Evolutionary conservation across 768 basidiomycete genomes (phyloP), one percentile per base, ranked within the genome.

Genomic region (Agrocybe pediades): DNA sequence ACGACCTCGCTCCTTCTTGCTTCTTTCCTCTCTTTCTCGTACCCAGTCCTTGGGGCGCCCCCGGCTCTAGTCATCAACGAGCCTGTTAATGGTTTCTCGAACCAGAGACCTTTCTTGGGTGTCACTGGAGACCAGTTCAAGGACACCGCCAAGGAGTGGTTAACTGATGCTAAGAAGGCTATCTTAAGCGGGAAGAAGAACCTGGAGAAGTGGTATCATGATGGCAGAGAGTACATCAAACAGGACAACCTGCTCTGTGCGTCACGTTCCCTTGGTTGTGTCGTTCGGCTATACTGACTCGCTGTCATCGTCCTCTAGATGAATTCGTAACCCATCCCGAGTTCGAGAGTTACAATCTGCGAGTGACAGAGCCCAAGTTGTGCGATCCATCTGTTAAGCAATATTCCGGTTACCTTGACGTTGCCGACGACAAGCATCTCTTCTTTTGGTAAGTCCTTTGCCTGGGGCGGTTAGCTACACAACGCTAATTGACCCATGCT

Each of bases 371-470:
- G 58, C 87, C 92, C 9, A 75, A 79, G 26, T 71, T 95, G 6
- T 95, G 94, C 60, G 94, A 96, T 58, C 66, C 86, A 0, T 70
- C 79, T n/a, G 90, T 93, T 36, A 81, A 89, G 68, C 88, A 90
- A 64, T 83, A 88, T 57, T 88, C 87, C 27, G 92, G 92, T 24
- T 95, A 93, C 68, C 78, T 95, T 26, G 92, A 94, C 64, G 81
- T 92, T 51, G 82, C 83, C 0, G 82, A 89, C 8, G 83, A 85
- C 61, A 88, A 88, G 60, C 91, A 94, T 62, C 74, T 94, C 20
- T 95, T 94, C 80, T 93, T 92, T 75, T 94, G 91, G 91, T 88
- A 61, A 61, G 77, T 68, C 39, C 48, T 39, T 50, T 16, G n/a
- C 1, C 27, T 25, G 16, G n/a, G 23, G 16, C 17, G 5, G 2